phyloP scores from a whole-genome alignment of 768 basidiomycete species.

The Pisolithus microcarpus region DNA sequence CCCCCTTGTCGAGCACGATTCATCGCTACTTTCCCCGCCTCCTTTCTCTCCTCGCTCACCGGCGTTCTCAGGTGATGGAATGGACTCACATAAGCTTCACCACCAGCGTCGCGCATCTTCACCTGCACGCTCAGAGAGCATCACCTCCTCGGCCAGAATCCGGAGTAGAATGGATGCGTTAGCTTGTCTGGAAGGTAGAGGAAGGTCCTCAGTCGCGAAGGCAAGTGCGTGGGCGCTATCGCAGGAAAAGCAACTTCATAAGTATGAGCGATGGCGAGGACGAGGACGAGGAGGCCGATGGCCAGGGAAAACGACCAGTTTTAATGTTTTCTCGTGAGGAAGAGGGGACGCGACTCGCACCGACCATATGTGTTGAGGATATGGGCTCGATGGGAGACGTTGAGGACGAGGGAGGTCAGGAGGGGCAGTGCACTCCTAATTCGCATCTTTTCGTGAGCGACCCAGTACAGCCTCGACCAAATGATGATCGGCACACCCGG shows the following conservation, averaged over 20 bases:
- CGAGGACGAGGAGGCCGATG: conserved; percentile 17
- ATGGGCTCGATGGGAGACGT: conserved; percentile 20
- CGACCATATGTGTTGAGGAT: conserved; percentile 16
- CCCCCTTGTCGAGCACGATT: conserved; percentile 16
- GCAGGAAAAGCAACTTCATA: conserved; percentile 48
- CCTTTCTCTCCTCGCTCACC: conserved; percentile 11
- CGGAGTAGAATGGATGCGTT: conserved; percentile 54
- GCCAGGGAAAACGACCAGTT: background rate
- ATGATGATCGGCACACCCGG: background rate
- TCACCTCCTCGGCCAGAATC: conserved; percentile 40
- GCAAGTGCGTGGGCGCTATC: conserved; percentile 1
- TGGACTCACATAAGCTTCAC: background rate
- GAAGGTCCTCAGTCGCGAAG: conserved; percentile 3
- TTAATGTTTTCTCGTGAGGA: background rate
- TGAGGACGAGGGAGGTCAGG: conserved; percentile 26
- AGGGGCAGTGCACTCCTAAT: conserved; percentile 13
- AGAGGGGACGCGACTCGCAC: conserved; percentile 2
- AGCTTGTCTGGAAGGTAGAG: conserved; percentile 56
- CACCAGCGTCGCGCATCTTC: background rate
- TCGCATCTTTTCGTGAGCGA: conserved; percentile 6
- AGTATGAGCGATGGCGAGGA: conserved; percentile 62
- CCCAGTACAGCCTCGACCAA: background rate
- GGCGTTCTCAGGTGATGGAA: conserved; percentile 1
- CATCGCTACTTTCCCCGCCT: conserved; percentile 4
- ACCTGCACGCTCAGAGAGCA: conserved; percentile 25